Evolutionary conservation across 371 early-diverging fungal genomes (phyloP).

Genomic region (Mortierella sp.): DNA sequence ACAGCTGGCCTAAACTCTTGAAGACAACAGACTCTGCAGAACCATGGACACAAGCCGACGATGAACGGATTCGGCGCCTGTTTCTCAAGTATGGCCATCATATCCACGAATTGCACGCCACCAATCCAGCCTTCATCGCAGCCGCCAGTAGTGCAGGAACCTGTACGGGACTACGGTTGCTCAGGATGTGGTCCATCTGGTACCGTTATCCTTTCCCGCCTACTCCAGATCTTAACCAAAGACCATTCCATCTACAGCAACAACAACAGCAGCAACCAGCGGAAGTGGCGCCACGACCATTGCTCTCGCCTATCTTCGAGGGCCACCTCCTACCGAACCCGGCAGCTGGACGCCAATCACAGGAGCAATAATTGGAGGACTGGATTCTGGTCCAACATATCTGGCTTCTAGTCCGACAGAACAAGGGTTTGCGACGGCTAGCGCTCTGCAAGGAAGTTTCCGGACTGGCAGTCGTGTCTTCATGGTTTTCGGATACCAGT

Average conservation of each 20-base stretch:
- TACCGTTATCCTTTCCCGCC: too few relatives aligned
- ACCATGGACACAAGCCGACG: background rate
- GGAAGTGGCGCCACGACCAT: background rate
- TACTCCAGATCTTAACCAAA: too few relatives aligned
- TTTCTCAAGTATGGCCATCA: conserved; percentile 8
- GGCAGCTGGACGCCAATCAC: background rate
- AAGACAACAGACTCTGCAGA: background rate
- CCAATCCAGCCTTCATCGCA: background rate
- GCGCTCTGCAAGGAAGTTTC: background rate
- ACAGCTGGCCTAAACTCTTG: background rate
- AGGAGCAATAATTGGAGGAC: background rate
- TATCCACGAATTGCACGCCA: background rate
- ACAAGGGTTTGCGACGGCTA: background rate
- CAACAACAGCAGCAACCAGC: background rate
- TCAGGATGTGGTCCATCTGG: background rate
- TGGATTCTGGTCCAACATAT: background rate
- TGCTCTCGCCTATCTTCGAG: background rate
- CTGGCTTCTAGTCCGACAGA: background rate
- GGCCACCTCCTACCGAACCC: background rate
- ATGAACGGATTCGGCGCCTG: background rate
- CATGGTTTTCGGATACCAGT: background rate
- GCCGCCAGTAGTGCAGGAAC: background rate
- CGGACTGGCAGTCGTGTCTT: background rate
- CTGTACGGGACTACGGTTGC: background rate
- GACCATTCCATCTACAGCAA: too few relatives aligned